phyloP scores from a whole-genome alignment of 75 land plant species.

The Sequoiadendron giganteum region DNA sequence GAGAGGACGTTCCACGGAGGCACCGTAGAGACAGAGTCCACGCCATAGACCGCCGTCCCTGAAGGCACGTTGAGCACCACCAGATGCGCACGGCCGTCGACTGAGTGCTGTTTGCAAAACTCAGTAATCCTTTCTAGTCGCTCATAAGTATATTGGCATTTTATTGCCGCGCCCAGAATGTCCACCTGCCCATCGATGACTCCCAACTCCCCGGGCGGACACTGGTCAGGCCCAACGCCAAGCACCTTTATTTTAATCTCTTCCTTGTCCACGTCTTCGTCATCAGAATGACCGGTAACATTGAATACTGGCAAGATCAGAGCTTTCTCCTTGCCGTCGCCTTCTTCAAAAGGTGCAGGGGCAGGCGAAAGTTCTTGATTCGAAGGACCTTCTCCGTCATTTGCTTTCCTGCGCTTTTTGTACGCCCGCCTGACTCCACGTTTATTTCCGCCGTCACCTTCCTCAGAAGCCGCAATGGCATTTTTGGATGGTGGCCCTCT shows the following conservation, averaged over 20 bases:
- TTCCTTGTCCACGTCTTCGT: neutral
- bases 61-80: neutral
- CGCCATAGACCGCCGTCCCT: neutral
- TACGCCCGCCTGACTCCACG: too few relatives aligned
- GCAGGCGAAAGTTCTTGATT: neutral
- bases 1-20: neutral
- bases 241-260: too few relatives aligned
- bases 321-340: neutral
- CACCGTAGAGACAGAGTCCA: neutral
- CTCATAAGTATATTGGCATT: too few relatives aligned
- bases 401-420: too few relatives aligned
- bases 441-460: too few relatives aligned
- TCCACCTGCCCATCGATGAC: neutral
- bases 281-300: neutral
- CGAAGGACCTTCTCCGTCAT: too few relatives aligned
- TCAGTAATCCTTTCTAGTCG: neutral
- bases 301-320: neutral
- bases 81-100: neutral
- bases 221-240: neutral
- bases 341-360: neutral
- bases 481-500: too few relatives aligned
- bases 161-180: neutral
- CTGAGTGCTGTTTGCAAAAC: neutral
- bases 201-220: neutral
- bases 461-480: too few relatives aligned